Percentiles rank a stretch among this genome's conserved stretches.
Evolutionary conservation across 2,329 filamentous ascomycete genomes (phyloP).

Genomic region (Cercospora zeae-maydis): DNA sequence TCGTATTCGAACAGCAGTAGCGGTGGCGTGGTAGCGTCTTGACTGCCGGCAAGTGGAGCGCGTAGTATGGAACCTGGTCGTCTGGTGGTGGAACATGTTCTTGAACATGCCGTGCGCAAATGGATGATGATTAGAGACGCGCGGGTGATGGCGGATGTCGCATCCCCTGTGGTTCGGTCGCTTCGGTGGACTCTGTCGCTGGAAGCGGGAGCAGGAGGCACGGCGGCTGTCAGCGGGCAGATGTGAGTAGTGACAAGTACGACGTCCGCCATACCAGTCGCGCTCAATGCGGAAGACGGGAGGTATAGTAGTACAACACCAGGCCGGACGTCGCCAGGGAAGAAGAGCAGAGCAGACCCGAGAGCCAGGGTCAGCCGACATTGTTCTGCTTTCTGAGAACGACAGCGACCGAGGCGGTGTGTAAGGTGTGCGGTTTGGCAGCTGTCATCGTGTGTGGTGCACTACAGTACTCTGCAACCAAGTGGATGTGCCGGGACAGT

Average conservation of each 20-base stretch:
- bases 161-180: not conserved
- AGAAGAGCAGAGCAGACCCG: not conserved
- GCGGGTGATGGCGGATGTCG: not conserved
- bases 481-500: not conserved
- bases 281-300: not conserved
- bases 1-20: conserved; percentile 19
- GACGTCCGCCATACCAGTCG: not conserved
- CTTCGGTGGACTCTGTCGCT: not conserved
- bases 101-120: not conserved
- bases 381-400: too few species aligned
- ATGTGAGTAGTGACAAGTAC: conserved; percentile 4
- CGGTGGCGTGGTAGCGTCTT: not conserved
- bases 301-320: too few species aligned
- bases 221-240: not conserved
- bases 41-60: not conserved
- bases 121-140: not conserved
- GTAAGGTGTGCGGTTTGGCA: conserved; percentile 12
- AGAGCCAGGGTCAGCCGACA: conserved; percentile 1
- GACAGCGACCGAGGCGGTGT: not conserved
- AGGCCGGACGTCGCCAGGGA: not conserved
- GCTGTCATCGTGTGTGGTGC: conserved; percentile 20
- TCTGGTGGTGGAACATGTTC: not conserved
- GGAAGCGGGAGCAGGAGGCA: not conserved
- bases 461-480: not conserved
- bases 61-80: not conserved